phyloP scores from a whole-genome alignment of 2,329 filamentous ascomycete genomes.

The Botrytis fabae region DNA sequence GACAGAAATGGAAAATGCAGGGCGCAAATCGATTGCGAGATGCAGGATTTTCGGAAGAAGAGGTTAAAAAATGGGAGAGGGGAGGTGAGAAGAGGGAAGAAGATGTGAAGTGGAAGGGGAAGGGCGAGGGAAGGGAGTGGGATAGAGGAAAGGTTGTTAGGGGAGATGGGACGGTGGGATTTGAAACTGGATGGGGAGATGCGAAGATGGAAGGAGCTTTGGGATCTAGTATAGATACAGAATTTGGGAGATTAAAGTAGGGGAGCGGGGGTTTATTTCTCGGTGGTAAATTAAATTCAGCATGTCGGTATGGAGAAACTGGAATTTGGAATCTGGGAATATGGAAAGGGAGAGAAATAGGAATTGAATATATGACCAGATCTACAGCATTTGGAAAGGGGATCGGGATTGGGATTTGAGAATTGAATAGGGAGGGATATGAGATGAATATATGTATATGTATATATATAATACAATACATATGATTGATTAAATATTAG shows the following conservation, averaged over 20 bases:
- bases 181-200: conserved; percentile 36
- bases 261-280: neutral
- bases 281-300: neutral
- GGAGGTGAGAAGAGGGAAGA: conserved; percentile 60
- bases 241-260: conserved; percentile 6
- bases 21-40: conserved; percentile 74
- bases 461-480: too few species aligned
- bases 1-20: conserved; percentile 73
- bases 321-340: neutral
- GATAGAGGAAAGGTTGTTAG: conserved; percentile 63
- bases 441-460: neutral
- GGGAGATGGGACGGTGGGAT: conserved; percentile 51
- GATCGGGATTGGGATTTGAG: too few species aligned
- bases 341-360: neutral
- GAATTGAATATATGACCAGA: neutral
- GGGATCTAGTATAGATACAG: neutral
- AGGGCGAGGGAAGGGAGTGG: conserved; percentile 57
- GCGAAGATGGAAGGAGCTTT: conserved; percentile 27
- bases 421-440: neutral
- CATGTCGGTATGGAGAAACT: neutral
- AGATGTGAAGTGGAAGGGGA: conserved; percentile 69
- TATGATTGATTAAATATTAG: too few species aligned
- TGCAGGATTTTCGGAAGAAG: conserved; percentile 75
- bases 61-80: conserved; percentile 71
- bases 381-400: neutral